These are phyloP conservation scores for Termitomyces sp. DNA, from an alignment of 768 basidiomycete genomes.

Conservation along the genomic window DNA sequence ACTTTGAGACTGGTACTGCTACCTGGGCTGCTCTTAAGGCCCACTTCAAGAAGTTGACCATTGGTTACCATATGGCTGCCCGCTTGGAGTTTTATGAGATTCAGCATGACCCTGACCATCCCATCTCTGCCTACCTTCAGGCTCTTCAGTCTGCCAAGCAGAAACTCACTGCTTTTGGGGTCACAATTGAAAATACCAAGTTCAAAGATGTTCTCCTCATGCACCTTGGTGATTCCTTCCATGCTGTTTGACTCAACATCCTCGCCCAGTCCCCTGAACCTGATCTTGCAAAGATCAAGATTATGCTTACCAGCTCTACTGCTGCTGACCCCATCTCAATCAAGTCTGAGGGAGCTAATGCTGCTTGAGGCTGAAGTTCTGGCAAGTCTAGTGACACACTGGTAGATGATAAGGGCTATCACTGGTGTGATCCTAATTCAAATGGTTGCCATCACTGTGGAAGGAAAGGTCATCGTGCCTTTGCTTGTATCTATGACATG, in stretches of 20 bases:
- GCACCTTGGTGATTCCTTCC: constrained; percentile 13
- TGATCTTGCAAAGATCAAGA: constrained; percentile 3
- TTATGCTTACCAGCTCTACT: too few species aligned
- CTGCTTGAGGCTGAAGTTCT: not conserved
- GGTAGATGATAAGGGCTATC: not conserved
- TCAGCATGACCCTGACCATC: constrained; percentile 10
- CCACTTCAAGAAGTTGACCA: constrained; percentile 11
- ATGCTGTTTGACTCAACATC: constrained; percentile 13
- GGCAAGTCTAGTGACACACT: not conserved
- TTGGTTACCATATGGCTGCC: constrained; percentile 10
- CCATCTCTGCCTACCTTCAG: constrained; percentile 14
- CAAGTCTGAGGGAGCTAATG: not conserved
- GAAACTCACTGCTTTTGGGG: constrained; percentile 6
- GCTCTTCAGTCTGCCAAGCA: not conserved
- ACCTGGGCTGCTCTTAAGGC: constrained; percentile 10
- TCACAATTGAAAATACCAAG: too few species aligned
- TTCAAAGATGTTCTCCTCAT: constrained; percentile 19
- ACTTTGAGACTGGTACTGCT: constrained; percentile 1
- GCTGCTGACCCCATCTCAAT: not conserved
- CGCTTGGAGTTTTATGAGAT: constrained; percentile 13
- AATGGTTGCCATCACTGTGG: constrained; percentile 2
- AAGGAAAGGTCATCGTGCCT: not conserved
- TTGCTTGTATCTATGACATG: too few species aligned
- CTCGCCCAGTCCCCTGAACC: constrained; percentile 11
- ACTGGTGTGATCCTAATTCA: too few species aligned